phyloP scores from a whole-genome alignment of 1,284 basidiomycete genomes.

The Inonotus hispidus region DNA sequence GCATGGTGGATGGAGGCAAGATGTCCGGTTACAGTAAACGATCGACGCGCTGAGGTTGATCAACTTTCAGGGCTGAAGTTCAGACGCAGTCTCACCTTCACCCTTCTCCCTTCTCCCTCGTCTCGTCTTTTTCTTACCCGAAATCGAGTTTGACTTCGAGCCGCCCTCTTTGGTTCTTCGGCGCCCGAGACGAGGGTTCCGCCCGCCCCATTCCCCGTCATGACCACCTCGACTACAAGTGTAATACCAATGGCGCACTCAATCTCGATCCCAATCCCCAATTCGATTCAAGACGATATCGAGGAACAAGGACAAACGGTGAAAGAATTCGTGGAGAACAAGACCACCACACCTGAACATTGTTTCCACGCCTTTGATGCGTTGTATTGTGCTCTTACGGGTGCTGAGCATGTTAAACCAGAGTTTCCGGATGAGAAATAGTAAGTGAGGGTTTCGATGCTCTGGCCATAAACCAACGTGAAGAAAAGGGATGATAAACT shows the following conservation, averaged over 20 bases:
- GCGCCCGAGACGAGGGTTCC: slow-evolving; percentile 35
- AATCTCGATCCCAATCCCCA: slow-evolving; percentile 21
- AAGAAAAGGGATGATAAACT: not conserved
- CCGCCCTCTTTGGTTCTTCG: slow-evolving; percentile 20
- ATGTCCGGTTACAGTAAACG: too few relatives aligned
- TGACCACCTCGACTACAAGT: too few relatives aligned
- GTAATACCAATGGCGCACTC: too few relatives aligned
- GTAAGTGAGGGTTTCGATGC: too few relatives aligned
- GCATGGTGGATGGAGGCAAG: too few relatives aligned
- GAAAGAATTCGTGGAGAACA: slow-evolving; percentile 22
- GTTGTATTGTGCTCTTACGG: slow-evolving; percentile 66
- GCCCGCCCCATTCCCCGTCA: too few relatives aligned
- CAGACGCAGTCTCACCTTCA: not conserved
- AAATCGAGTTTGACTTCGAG: not conserved
- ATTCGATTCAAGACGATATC: not conserved
- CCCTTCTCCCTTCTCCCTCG: not conserved
- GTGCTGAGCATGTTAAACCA: slow-evolving; percentile 46
- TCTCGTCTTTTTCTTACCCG: not conserved
- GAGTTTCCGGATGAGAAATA: slow-evolving; percentile 65
- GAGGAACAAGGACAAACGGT: slow-evolving; percentile 26
- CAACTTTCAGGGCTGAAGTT: too few relatives aligned
- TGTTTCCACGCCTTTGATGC: slow-evolving; percentile 77
- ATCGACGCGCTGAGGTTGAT: too few relatives aligned
- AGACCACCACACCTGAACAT: slow-evolving; percentile 62
- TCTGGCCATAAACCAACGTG: too few relatives aligned